A percentile compares a stretch with the other conserved stretches of the same genome.
These are phyloP conservation scores for Colletotrichum sp. DNA, from an alignment of 2,329 filamentous ascomycete species.

Conservation along the genomic window DNA sequence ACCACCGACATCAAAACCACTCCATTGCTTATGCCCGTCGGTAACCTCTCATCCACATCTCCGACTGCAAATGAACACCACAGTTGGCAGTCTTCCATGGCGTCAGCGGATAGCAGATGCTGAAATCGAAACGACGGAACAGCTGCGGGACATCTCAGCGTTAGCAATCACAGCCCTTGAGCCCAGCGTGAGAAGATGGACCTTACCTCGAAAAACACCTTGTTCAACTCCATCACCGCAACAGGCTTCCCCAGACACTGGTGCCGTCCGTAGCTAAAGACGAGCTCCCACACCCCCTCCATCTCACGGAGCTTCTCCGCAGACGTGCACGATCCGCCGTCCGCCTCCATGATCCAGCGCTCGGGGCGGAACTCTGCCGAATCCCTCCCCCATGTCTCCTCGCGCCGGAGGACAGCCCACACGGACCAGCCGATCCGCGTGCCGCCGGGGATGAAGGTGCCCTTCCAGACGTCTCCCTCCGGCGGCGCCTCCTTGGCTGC, in stretches of 20 bases:
- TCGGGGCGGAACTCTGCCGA: conserved; percentile 37
- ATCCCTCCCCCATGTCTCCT: conserved; percentile 39
- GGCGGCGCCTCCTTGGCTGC: conserved; percentile 31
- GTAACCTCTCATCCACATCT: conserved; percentile 26
- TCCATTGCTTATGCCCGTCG: not conserved
- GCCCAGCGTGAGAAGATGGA: not conserved
- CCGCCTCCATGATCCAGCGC: conserved; percentile 38
- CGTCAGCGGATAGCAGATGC: conserved; percentile 31
- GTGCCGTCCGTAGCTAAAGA: conserved; percentile 42
- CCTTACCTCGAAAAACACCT: conserved; percentile 44
- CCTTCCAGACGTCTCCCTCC: conserved; percentile 4
- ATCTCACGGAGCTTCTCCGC: conserved; percentile 34
- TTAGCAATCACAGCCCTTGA: not conserved
- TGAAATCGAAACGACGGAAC: conserved; percentile 33
- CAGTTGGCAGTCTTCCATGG: conserved; percentile 35
- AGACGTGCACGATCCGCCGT: not conserved
- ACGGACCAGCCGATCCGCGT: conserved; percentile 35
- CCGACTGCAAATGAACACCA: conserved; percentile 34
- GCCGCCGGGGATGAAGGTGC: conserved; percentile 32
- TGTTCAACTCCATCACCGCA: conserved; percentile 43
- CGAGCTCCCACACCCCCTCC: conserved; percentile 39
- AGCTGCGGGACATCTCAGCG: conserved; percentile 22
- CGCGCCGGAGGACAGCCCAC: conserved; percentile 36
- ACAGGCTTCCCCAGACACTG: conserved; percentile 41
- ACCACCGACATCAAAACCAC: rapidly evolving